These are phyloP conservation scores for Colletotrichum horii DNA, from an alignment of 2,329 filamentous ascomycete species.

Conservation along the genomic window DNA sequence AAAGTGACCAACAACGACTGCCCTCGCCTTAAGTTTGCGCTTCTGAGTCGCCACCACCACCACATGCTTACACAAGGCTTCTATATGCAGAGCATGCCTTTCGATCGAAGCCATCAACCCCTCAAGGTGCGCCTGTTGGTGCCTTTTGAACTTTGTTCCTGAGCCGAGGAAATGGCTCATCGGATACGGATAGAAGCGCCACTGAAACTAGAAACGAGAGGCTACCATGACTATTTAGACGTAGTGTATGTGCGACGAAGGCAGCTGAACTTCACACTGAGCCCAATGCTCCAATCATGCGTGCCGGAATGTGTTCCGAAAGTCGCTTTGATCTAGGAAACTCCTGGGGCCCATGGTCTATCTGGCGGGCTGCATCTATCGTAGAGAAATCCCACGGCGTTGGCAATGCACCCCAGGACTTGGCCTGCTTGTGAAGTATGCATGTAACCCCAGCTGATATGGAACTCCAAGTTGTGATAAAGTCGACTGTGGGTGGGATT, in stretches of 20 bases:
- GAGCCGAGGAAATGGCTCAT: neutral
- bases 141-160: neutral
- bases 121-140: neutral
- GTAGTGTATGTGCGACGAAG: neutral
- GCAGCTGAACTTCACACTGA: neutral
- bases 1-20: neutral
- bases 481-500: neutral
- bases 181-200: neutral
- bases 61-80: neutral
- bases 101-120: neutral
- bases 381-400: neutral
- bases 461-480: neutral
- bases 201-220: neutral
- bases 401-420: neutral
- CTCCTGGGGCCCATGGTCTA: neutral
- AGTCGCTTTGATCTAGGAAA: neutral
- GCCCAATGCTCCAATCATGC: neutral
- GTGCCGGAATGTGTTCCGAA: neutral
- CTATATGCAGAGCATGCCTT: neutral
- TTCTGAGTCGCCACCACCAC: neutral
- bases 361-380: neutral
- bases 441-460: neutral
- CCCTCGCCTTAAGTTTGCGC: neutral
- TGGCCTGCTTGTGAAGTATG: neutral
- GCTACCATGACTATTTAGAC: neutral